phyloP scores from a whole-genome alignment of 2,329 filamentous ascomycete genomes.

The Coniosporium tulheliwenetii region DNA sequence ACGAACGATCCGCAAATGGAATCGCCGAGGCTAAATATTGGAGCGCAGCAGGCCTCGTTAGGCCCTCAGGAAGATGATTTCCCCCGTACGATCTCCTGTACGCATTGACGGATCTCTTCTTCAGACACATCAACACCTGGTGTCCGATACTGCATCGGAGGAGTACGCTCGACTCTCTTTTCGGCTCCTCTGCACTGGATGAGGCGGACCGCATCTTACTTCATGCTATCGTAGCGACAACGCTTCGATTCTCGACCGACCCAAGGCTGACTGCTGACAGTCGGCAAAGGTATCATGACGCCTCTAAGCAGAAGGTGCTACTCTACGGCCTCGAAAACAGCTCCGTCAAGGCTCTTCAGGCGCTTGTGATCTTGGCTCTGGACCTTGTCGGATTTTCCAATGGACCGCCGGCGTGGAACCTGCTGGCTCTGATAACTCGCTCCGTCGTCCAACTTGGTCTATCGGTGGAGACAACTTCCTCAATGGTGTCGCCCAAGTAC shows the following conservation, averaged over 20 bases:
- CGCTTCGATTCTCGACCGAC: conserved; percentile 70
- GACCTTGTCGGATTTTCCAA: conserved; percentile 79
- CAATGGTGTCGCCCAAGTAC: conserved; percentile 61
- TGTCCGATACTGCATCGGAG: conserved; percentile 82
- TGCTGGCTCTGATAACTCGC: conserved; percentile 75
- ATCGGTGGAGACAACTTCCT: conserved; percentile 67
- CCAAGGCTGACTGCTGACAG: conserved; percentile 56
- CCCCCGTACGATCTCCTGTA: conserved; percentile 44
- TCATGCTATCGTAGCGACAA: conserved; percentile 80
- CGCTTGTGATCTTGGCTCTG: conserved; percentile 70
- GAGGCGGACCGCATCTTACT: conserved; percentile 71
- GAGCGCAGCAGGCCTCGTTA: conserved; percentile 17
- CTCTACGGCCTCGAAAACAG: conserved; percentile 82
- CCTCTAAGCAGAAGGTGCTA: conserved; percentile 73
- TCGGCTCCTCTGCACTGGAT: conserved; percentile 59
- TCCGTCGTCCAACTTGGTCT: conserved; percentile 80
- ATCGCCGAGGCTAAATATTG: conserved; percentile 43
- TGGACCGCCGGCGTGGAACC: conserved; percentile 82
- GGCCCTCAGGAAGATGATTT: conserved; percentile 29
- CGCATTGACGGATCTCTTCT: conserved; percentile 44
- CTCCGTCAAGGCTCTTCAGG: conserved; percentile 75
- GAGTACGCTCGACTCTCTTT: conserved; percentile 66
- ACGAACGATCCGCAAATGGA: conserved; percentile 30
- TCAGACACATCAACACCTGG: conserved; percentile 50
- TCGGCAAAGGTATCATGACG: conserved; percentile 58